These are phyloP conservation scores for Kwoniella europaea DNA, from an alignment of 768 basidiomycete genomes.

Conservation along the genomic window DNA sequence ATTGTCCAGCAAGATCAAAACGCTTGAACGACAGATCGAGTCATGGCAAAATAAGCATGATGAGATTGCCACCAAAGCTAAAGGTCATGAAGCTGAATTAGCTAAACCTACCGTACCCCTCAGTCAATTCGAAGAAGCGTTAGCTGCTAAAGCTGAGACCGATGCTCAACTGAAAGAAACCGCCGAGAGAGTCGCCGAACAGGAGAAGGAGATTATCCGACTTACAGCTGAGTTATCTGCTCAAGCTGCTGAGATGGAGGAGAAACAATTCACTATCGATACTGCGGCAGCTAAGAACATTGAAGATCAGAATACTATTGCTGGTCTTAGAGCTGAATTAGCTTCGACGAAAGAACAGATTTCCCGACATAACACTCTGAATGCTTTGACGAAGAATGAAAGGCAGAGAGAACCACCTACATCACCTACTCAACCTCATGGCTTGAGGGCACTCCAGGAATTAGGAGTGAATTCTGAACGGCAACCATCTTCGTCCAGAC, in stretches of 20 bases:
- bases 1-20: slow-evolving; percentile 72
- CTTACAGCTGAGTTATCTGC: slow-evolving; percentile 76
- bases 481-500: slow-evolving; percentile 26
- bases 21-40: slow-evolving; percentile 82
- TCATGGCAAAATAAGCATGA: slow-evolving; percentile 86
- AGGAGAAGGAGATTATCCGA: slow-evolving; percentile 80
- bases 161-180: slow-evolving; percentile 82
- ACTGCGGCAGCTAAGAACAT: slow-evolving; percentile 64
- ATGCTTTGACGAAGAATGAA: slow-evolving; percentile 75
- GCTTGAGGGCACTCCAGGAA: slow-evolving; percentile 67
- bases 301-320: slow-evolving; percentile 85
- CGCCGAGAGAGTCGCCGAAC: slow-evolving; percentile 72
- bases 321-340: slow-evolving; percentile 89
- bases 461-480: slow-evolving; percentile 20
- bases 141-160: slow-evolving; percentile 74
- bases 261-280: slow-evolving; percentile 71
- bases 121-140: slow-evolving; percentile 72
- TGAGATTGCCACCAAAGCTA: slow-evolving; percentile 76
- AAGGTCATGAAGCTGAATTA: slow-evolving; percentile 73
- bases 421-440: slow-evolving; percentile 68
- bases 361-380: slow-evolving; percentile 91
- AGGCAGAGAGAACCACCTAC: slow-evolving; percentile 79
- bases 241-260: slow-evolving; percentile 76
- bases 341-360: slow-evolving; percentile 91
- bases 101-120: slow-evolving; percentile 73